Evolutionary conservation across 441 rosid genomes (phyloP).

Genomic region (Populus hybrid): DNA sequence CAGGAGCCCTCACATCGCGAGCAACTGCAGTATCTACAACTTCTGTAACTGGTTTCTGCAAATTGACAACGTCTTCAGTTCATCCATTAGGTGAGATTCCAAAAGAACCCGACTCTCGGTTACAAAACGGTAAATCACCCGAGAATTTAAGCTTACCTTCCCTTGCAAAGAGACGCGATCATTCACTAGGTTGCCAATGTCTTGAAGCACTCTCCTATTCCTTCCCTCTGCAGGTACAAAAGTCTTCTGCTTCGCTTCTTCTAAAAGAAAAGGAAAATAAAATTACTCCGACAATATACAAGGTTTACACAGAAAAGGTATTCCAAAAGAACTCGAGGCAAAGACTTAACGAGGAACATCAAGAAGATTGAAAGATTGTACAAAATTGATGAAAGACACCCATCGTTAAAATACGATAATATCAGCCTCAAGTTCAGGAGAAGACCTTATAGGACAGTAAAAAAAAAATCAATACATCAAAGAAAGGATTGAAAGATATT

Average conservation of each 20-base stretch:
- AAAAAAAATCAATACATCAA: too few species aligned
- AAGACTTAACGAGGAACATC: too few species aligned
- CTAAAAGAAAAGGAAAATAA: conserved; percentile 16
- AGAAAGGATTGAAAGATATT: too few species aligned
- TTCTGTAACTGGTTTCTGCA: conserved; percentile 31
- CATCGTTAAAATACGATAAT: too few species aligned
- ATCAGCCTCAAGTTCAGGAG: too few species aligned
- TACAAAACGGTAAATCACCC: not conserved
- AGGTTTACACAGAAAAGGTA: not conserved
- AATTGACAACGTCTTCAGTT: not conserved
- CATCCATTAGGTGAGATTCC: not conserved
- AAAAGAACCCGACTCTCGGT: not conserved
- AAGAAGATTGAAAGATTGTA: not conserved
- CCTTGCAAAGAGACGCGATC: conserved; percentile 42
- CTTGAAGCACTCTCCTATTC: conserved; percentile 52
- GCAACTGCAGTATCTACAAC: conserved; percentile 16
- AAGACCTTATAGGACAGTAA: too few species aligned
- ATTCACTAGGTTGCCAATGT: conserved; percentile 72
- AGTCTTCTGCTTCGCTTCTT: conserved; percentile 44
- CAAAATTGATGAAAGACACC: not conserved
- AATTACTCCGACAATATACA: not conserved
- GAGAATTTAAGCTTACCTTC: conserved; percentile 31
- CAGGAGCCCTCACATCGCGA: conserved; percentile 12
- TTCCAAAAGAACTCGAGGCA: not conserved
- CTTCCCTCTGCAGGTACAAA: conserved; percentile 42